Conservation (phyloP, 2,329 filamentous ascomycete species). For the Fusarium gaditjirri region DNA sequence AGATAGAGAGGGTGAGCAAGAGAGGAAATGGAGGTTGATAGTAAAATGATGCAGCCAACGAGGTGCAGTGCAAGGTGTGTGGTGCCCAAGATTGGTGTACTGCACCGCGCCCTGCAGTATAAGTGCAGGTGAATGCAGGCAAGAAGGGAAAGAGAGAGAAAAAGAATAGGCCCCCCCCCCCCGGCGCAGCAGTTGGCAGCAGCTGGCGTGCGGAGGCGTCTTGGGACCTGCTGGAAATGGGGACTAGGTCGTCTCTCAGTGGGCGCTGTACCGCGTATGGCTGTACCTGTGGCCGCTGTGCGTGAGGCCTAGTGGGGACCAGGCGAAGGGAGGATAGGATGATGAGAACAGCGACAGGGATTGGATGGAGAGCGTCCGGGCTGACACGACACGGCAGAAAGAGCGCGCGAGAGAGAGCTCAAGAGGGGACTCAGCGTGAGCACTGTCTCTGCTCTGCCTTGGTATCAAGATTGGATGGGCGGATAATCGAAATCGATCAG, state of each 20-base stretch:
- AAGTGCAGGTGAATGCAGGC: conserved; percentile 1
- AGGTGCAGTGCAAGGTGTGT: conserved; percentile 16
- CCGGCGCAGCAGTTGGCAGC: conserved; percentile 23
- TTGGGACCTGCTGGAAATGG: conserved; percentile 22
- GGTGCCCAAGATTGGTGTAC: conserved; percentile 18
- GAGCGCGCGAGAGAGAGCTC: conserved; percentile 7
- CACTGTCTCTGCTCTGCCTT: conserved; percentile 28
- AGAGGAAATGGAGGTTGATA: conserved; percentile 17
- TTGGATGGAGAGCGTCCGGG: conserved; percentile 47
- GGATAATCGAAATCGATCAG: conserved; percentile 12
- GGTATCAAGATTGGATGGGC: conserved; percentile 19
- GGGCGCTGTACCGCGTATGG: conserved; percentile 14
- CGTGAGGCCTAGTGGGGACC: conserved; percentile 41
- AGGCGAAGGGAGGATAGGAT: conserved; percentile 45
- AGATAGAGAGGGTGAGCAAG: conserved; percentile 7
- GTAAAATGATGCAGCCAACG: conserved; percentile 41
- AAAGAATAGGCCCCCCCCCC: neutral
- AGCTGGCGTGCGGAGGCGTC: conserved; percentile 32
- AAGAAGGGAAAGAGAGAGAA: conserved; percentile 5
- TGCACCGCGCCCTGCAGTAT: conserved; percentile 2
- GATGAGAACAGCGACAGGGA: conserved; percentile 42
- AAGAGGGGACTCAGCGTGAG: conserved; percentile 19
- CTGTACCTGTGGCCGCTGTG: conserved; percentile 26
- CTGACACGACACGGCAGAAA: conserved; percentile 46
- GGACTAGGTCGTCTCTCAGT: conserved; percentile 5